phyloP scores from a whole-genome alignment of 2,329 filamentous ascomycete species.

The Didymellaceae sp. region DNA sequence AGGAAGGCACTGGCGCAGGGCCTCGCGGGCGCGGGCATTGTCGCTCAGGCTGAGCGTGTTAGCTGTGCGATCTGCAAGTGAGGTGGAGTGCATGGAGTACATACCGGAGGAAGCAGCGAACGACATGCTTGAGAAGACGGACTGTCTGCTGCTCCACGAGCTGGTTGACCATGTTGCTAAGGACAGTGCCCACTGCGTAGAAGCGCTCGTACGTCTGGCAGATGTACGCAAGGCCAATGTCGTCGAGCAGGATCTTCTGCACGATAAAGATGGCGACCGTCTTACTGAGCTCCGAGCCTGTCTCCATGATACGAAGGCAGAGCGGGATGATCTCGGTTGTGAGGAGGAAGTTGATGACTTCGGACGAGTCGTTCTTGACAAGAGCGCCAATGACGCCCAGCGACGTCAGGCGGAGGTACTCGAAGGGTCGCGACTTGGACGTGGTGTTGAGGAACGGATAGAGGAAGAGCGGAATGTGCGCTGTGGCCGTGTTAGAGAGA shows the following conservation, averaged over 20 bases:
- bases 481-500: slow-evolving; percentile 58
- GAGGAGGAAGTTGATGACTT: slow-evolving; percentile 98
- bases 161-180: slow-evolving; percentile 98
- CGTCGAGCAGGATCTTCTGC: slow-evolving; percentile 96
- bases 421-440: slow-evolving; percentile 95
- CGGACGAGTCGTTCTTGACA: slow-evolving; percentile 97
- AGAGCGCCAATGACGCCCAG: slow-evolving; percentile 95
- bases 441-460: slow-evolving; percentile 99
- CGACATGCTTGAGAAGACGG: slow-evolving; percentile 93
- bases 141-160: slow-evolving; percentile 98
- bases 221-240: slow-evolving; percentile 96
- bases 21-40: slow-evolving; percentile 93
- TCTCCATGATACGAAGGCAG: slow-evolving; percentile 98
- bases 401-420: slow-evolving; percentile 94
- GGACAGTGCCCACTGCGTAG: slow-evolving; percentile 94
- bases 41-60: slow-evolving; percentile 76
- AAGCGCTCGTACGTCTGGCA: slow-evolving; percentile 98
- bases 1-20: slow-evolving; percentile 91
- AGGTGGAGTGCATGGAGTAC: slow-evolving; percentile 43
- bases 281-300: slow-evolving; percentile 96
- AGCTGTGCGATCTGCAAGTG: slow-evolving; percentile 14
- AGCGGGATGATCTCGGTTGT: slow-evolving; percentile 98
- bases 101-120: slow-evolving; percentile 93
- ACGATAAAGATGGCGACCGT: slow-evolving; percentile 99
- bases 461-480: slow-evolving; percentile 95